Base-by-base conservation (phyloP, 2,329 filamentous ascomycete species). In the Phialemonium atrogriseum region DNA sequence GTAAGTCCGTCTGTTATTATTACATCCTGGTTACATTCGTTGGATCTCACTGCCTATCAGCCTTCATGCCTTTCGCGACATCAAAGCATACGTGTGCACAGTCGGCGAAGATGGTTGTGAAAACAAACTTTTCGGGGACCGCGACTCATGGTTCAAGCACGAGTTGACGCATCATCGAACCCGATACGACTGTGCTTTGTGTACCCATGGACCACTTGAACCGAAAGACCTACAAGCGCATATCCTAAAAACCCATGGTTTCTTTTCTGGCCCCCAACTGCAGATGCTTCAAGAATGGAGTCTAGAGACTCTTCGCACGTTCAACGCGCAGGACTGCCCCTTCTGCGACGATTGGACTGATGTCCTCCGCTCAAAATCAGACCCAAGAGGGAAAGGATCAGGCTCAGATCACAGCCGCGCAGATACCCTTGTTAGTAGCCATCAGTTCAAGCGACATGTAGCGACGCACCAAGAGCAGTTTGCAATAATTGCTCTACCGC, bases 61-160 rank as follows among this genome's bases (percentile, higher is more conserved):
- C 19, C 45, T 42, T 21, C 52, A 58, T 35, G 48, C 55, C 4
- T 50, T 53, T n/a, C 38, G 39, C 10, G 54, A 58, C 28, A 39
- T 58, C 3, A 50, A 46, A 37, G 44, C 54, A 12, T 58, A 56
- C 26, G 44, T 57, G 1, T 58, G 55, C 39, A 58, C 55, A 9
- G 49, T 50, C 24, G 38, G 49, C 5, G 30, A 30, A 6, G 10
- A 13, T 23, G 43, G 44, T 19, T 58, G 55, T 21, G 38, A 48
- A 2, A 21, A 46, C 15, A 38, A 34, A 15, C 40, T 54, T 33
- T 56, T 56, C 29, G 37, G 34, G 4, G 48, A 43, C 28, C 39
- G 47, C 2, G 40, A 48, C 19, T 40, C 49, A 14, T 56, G 52
- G 50, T 56, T 52, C 12, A 26, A 44, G 6, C 52, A 56, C 25